Base-by-base conservation (phyloP, 345 rosid species). In the Citrus australasica region DNA sequence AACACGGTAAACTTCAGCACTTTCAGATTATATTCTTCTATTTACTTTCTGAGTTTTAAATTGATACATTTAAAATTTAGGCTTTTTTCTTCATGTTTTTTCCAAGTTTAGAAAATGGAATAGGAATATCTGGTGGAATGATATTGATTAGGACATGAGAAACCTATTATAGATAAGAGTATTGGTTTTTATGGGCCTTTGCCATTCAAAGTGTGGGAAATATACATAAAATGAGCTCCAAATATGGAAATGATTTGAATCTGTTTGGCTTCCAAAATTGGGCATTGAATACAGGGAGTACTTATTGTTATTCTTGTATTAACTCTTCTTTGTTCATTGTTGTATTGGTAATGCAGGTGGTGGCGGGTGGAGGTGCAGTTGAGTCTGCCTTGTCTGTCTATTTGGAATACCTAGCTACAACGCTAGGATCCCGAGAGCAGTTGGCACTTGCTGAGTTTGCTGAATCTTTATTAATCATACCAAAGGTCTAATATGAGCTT, bases 361-460 rank as follows among this genome's bases (percentile, higher is more conserved):
- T 96, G 55, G 99, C 98, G 1, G 99, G 98, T 75, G 99, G 99
- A 80, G 99, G 98, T 75, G 99, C 99, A 2, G 98, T 96, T 75
- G 98, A 96, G 80, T 82, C 98, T 76, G 97, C 99, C 55, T 83
- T 94, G 69, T 90, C 98, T 65, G 98, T 96, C 42, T 92, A 94
- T 80, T 77, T 96, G 90, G 98, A 96, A 83, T 92, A 90, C 81
- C 97, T 94, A 58, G 99, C 98, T 32, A 92, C 95, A 61, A 96
- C 98, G 69, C 83, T 94, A 62, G 98, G 98, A 74, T 96, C 98
- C 28, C 92, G 97, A 9, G 98, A 94, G 87, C 98, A 96, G 82
- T 84, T 94, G 82, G 98, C 98, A 17, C 92, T 96, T 72, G 98
- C 98, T 60, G 98, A 96, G 82, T 94, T 96, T 86, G 98, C 98